These are phyloP conservation scores for Chaetomium sp. DNA, from an alignment of 2,329 filamentous ascomycete species.

Conservation along the genomic window DNA sequence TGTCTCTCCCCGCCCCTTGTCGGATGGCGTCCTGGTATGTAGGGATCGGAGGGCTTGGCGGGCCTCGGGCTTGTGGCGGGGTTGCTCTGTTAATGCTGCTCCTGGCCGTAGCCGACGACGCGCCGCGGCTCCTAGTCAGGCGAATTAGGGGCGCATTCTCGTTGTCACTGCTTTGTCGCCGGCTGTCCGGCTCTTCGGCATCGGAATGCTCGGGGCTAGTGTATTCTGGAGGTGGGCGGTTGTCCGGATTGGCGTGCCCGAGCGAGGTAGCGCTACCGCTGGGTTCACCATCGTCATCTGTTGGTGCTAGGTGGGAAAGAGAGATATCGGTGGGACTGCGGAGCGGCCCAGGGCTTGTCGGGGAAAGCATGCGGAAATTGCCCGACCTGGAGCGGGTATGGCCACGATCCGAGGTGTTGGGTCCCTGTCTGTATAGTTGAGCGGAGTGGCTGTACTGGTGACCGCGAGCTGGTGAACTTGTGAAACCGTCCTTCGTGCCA, in stretches of 20 bases:
- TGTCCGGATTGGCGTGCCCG: conserved; percentile 49
- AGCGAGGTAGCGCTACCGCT: conserved; percentile 57
- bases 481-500: conserved; percentile 65
- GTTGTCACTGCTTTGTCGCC: conserved; percentile 59
- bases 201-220: conserved; percentile 66
- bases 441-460: conserved; percentile 53
- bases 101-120: conserved; percentile 48
- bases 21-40: conserved; percentile 77
- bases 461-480: conserved; percentile 44
- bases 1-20: conserved; percentile 53
- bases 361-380: conserved; percentile 72
- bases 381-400: conserved; percentile 77
- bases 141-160: conserved; percentile 57
- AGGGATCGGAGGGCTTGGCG: conserved; percentile 68
- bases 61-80: conserved; percentile 34
- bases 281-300: conserved; percentile 71
- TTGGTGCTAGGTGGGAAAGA: conserved; percentile 77
- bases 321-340: conserved; percentile 96
- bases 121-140: conserved; percentile 53
- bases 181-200: conserved; percentile 47
- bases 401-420: conserved; percentile 55
- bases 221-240: conserved; percentile 73
- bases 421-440: conserved; percentile 45
- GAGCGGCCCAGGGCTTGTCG: conserved; percentile 84
- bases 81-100: conserved; percentile 24